These are phyloP conservation scores for Ceratocystis papillata DNA, from an alignment of 2,329 filamentous ascomycete species.

Conservation along the genomic window DNA sequence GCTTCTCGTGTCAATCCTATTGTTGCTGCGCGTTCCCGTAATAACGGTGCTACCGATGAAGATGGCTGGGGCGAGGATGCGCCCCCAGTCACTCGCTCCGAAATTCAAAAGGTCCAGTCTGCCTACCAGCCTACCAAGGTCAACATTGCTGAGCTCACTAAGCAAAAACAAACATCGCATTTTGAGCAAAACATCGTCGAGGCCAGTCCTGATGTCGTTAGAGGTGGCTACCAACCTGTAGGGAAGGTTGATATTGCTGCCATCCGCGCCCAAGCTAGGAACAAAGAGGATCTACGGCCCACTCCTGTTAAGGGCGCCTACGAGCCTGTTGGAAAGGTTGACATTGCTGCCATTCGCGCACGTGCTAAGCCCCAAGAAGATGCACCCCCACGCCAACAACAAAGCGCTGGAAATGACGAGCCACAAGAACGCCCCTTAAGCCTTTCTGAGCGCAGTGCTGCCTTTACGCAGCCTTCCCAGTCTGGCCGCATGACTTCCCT, in stretches of 20 bases:
- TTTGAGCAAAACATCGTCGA: constrained; percentile 36
- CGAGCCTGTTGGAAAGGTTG: constrained; percentile 89
- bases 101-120: constrained; percentile 82
- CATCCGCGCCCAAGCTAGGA: constrained; percentile 64
- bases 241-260: constrained; percentile 97
- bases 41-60: constrained; percentile 48
- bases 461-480: constrained; percentile 50
- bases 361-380: constrained; percentile 50
- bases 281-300: constrained; percentile 64
- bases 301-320: constrained; percentile 83
- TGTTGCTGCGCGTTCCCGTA: constrained; percentile 52
- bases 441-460: constrained; percentile 64
- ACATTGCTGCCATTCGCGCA: constrained; percentile 86
- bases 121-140: constrained; percentile 95
- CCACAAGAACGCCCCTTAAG: constrained; percentile 42
- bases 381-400: constrained; percentile 29
- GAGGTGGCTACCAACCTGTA: constrained; percentile 80
- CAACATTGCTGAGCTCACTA: constrained; percentile 75
- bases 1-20: constrained; percentile 55
- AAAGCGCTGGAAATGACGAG: constrained; percentile 28
- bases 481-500: constrained; percentile 75
- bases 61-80: constrained; percentile 96
- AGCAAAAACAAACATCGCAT: constrained; percentile 41
- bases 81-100: constrained; percentile 73
- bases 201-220: constrained; percentile 53